Evolutionary conservation across 2,329 filamentous ascomycete genomes (phyloP).

Genomic region (Pezicula carpinea): DNA sequence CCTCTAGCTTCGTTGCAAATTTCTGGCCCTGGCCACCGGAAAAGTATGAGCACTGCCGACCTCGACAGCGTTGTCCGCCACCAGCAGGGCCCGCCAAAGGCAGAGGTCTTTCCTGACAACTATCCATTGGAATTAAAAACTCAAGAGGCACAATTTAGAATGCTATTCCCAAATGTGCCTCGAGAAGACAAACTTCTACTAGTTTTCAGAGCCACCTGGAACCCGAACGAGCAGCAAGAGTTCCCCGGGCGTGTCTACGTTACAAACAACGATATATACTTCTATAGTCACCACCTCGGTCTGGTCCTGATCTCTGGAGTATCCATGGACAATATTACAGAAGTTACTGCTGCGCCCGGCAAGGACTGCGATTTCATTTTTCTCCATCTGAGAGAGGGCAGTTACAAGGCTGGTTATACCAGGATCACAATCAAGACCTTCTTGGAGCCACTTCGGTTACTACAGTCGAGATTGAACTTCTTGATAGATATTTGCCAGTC

Average conservation of each 20-base stretch:
- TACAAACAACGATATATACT: slow-evolving; percentile 83
- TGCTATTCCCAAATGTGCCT: slow-evolving; percentile 80
- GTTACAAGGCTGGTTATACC: slow-evolving; percentile 18
- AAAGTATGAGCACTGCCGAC: slow-evolving; percentile 23
- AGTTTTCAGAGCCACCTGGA: slow-evolving; percentile 89
- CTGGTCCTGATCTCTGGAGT: slow-evolving; percentile 80
- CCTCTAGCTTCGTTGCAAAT: slow-evolving; percentile 6
- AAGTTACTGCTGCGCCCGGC: slow-evolving; percentile 85
- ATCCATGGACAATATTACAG: slow-evolving; percentile 68
- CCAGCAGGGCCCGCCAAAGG: slow-evolving; percentile 17
- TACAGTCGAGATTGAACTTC: slow-evolving; percentile 81
- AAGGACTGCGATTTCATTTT: slow-evolving; percentile 92
- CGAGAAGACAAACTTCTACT: slow-evolving; percentile 78
- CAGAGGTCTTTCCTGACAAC: slow-evolving; percentile 57
- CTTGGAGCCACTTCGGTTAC: slow-evolving; percentile 76
- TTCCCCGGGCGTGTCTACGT: slow-evolving; percentile 85
- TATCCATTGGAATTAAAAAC: slow-evolving; percentile 80
- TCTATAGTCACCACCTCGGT: slow-evolving; percentile 93
- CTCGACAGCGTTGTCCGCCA: slow-evolving; percentile 31
- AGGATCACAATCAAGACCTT: slow-evolving; percentile 88
- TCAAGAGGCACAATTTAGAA: slow-evolving; percentile 89
- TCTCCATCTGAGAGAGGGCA: slow-evolving; percentile 55
- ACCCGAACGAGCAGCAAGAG: slow-evolving; percentile 67
- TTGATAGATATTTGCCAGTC: slow-evolving; percentile 76
- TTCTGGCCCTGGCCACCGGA: slow-evolving; percentile 17